Evolutionary conservation across 2,329 filamentous ascomycete genomes (phyloP).

Genomic region (Fusarium abutilonis): DNA sequence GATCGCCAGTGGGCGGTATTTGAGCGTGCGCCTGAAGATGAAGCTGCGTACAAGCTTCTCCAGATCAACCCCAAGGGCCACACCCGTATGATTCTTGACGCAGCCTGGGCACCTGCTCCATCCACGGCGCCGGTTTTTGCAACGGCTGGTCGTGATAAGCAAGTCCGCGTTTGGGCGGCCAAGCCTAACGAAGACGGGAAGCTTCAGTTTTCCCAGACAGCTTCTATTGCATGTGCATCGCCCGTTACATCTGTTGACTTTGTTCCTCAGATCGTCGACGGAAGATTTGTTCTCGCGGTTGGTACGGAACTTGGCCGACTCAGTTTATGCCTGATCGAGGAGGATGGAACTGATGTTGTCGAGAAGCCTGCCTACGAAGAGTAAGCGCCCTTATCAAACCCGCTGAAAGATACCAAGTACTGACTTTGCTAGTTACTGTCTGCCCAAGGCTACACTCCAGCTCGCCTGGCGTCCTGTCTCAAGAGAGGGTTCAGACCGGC

Average conservation of each 20-base stretch:
- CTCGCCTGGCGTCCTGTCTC: constrained; percentile 72
- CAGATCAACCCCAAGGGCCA: constrained; percentile 85
- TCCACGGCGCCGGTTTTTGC: constrained; percentile 68
- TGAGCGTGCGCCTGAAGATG: constrained; percentile 56
- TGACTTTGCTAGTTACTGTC: constrained; percentile 47
- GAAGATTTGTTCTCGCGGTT: constrained; percentile 59
- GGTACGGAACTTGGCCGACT: constrained; percentile 66
- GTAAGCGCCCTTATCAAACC: constrained; percentile 49
- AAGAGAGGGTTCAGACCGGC: constrained; percentile 42
- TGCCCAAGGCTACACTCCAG: constrained; percentile 73
- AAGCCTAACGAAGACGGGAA: constrained; percentile 48
- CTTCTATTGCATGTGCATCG: constrained; percentile 63
- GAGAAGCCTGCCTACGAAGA: constrained; percentile 50
- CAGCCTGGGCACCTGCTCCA: constrained; percentile 77
- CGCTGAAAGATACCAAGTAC: not conserved
- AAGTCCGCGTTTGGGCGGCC: constrained; percentile 74
- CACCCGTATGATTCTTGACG: constrained; percentile 89
- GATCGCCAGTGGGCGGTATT: constrained; percentile 94
- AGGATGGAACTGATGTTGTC: constrained; percentile 52
- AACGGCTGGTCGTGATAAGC: constrained; percentile 91
- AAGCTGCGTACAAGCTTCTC: constrained; percentile 64
- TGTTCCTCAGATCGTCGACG: constrained; percentile 50
- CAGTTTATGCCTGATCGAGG: constrained; percentile 55
- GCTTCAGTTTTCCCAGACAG: constrained; percentile 60
- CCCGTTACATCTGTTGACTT: constrained; percentile 80